phyloP scores from a whole-genome alignment of 805 yeast species.

The Limtongozyma cylindracea region DNA sequence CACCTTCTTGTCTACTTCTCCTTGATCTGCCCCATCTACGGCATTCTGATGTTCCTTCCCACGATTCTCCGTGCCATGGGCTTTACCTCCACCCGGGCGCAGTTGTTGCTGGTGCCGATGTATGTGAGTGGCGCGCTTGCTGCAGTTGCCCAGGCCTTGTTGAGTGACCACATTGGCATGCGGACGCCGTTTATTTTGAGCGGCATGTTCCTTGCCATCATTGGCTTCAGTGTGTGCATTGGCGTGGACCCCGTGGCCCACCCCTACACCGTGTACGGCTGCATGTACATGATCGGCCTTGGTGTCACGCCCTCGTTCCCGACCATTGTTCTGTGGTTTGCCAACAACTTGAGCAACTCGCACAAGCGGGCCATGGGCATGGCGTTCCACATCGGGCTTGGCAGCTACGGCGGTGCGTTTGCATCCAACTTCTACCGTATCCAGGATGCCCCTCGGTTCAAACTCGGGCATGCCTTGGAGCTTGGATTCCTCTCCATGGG shows the following conservation, averaged over 20 bases:
- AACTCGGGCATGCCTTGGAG: slow-evolving; percentile 9
- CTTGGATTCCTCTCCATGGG: slow-evolving; percentile 10
- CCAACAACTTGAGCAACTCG: slow-evolving; percentile 10
- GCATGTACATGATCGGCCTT: slow-evolving; percentile 7
- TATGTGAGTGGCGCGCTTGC: slow-evolving; percentile 10
- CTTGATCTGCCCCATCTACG: slow-evolving; percentile 9
- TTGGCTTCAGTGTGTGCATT: slow-evolving; percentile 9
- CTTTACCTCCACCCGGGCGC: slow-evolving; percentile 13
- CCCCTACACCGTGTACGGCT: slow-evolving; percentile 8
- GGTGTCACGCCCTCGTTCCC: slow-evolving; percentile 9
- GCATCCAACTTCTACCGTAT: slow-evolving; percentile 9
- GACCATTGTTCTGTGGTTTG: slow-evolving; percentile 9
- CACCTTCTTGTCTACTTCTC: slow-evolving; percentile 7
- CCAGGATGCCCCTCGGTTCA: slow-evolving; percentile 6
- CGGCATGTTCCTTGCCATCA: slow-evolving; percentile 5
- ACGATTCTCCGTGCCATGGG: slow-evolving; percentile 18
- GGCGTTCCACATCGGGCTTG: slow-evolving; percentile 13
- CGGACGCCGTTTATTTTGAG: slow-evolving; percentile 8
- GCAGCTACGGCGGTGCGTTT: slow-evolving; percentile 12
- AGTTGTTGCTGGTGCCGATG: slow-evolving; percentile 17
- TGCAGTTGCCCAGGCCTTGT: slow-evolving; percentile 6
- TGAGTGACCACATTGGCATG: slow-evolving; percentile 6
- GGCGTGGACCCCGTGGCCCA: slow-evolving; percentile 4
- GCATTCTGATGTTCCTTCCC: slow-evolving; percentile 16
- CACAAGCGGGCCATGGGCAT: slow-evolving; percentile 13